These are phyloP conservation scores for Lepiota venenata DNA, from an alignment of 768 basidiomycete genomes.

Conservation along the genomic window DNA sequence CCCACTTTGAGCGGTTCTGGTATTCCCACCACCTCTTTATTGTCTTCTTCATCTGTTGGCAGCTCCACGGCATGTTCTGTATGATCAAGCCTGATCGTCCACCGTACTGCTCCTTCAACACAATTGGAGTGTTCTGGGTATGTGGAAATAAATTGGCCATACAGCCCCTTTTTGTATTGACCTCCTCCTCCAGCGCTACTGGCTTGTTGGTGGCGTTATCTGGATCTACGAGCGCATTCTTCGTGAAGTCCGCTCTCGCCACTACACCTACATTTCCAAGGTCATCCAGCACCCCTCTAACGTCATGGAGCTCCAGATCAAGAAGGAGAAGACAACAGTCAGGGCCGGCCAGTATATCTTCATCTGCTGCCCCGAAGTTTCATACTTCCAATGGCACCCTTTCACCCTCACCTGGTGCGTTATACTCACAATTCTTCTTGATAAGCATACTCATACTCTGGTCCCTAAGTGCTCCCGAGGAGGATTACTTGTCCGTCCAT, in stretches of 20 bases:
- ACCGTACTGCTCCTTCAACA: constrained; percentile 82
- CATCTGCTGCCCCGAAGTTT: constrained; percentile 85
- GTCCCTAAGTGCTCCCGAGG: constrained; percentile 75
- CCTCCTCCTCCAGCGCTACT: constrained; percentile 61
- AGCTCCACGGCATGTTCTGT: constrained; percentile 95
- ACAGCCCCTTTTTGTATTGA: constrained; percentile 6
- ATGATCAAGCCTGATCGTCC: constrained; percentile 91
- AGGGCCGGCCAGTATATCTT: constrained; percentile 94
- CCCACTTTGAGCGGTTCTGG: constrained; percentile 88
- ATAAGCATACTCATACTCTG: background rate
- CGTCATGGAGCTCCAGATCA: constrained; percentile 95
- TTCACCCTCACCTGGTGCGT: constrained; percentile 86
- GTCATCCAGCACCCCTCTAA: constrained; percentile 94
- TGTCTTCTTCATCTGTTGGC: constrained; percentile 92
- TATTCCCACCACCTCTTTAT: constrained; percentile 89
- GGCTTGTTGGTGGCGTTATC: constrained; percentile 83
- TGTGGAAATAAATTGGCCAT: constrained; percentile 26
- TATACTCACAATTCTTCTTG: background rate
- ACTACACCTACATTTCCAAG: constrained; percentile 90
- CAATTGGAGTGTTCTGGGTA: constrained; percentile 95
- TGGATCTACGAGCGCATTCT: constrained; percentile 88
- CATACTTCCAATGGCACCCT: constrained; percentile 97
- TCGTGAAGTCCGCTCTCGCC: constrained; percentile 88
- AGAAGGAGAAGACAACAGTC: constrained; percentile 86
- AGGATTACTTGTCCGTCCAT: constrained; percentile 93